Conservation (phyloP, 108 stramenopile genomes). For the Hondaea fermentalgiana region DNA sequence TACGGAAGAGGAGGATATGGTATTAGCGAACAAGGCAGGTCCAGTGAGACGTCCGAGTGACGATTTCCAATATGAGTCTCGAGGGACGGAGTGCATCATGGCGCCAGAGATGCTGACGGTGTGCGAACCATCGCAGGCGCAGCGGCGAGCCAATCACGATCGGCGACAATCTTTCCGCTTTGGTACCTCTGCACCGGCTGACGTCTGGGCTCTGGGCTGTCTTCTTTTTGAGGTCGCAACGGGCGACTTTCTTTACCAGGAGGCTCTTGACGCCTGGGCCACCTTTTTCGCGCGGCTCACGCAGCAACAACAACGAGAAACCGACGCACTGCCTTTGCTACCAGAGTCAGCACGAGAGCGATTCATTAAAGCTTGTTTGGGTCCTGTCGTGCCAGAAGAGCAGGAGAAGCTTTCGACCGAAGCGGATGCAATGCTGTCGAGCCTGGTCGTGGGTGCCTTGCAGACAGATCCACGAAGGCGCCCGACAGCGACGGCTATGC, state of each 20-base stretch:
- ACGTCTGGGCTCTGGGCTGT: neutral
- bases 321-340: neutral
- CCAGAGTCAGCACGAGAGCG: neutral
- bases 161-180: neutral
- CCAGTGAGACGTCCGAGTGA: neutral
- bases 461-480: neutral
- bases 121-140: neutral
- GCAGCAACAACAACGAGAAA: neutral
- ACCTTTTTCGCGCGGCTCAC: neutral
- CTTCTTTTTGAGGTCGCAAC: neutral
- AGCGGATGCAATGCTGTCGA: neutral
- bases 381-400: too few relatives aligned
- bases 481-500: neutral
- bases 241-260: neutral
- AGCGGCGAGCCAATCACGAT: neutral
- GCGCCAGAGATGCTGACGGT: neutral
- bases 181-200: neutral
- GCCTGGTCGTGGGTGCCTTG: neutral
- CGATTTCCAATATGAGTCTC: neutral
- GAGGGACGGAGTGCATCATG: neutral
- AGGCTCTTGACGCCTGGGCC: neutral
- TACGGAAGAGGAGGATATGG: too few relatives aligned
- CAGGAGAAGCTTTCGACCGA: too few relatives aligned
- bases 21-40: too few relatives aligned
- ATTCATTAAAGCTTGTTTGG: neutral